Evolutionary conservation across 1,139 yeast species (phyloP), one percentile per base, ranked within the genome.

Genomic region (Geotrichum candidum): DNA sequence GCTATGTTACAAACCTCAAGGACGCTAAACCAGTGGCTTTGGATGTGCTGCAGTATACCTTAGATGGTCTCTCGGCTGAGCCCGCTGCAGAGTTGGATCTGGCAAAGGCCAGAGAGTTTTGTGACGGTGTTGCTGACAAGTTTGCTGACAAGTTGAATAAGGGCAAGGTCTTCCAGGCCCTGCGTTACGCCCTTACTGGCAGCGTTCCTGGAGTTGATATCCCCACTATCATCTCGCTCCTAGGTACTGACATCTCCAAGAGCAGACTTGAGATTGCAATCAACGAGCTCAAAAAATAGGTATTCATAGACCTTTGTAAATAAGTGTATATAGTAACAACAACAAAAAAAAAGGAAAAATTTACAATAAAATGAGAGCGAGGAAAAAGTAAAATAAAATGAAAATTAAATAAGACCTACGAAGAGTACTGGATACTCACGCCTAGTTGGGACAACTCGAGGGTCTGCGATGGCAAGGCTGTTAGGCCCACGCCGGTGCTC

Each of bases 131-230:
- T 18, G 60, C 58, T 7, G 55, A 51, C 11, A 51, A 54, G 9
- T 29, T 51, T 7, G 27, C 35, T 7, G 48, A 48, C 25, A 52
- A 27, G 25, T 18, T 60, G 15, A 51, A 50, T 10, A 61, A 61
- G 33, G 61, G 61, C 23, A 76, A 78, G 18, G 74, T 89, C 0
- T 89, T 84, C 69, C 85, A 83, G 68, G 73, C 85, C 0, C 71
- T 90, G 11, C 78, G 97, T 62, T 84, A 78, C 67, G 94, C 94
- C 0, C 72, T 90, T n/a, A 80, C 91, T 9, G 96, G 91, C 0
- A 83, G 86, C 2, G 76, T 77, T 4, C 80, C 96, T 0, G 97
- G 97, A 0, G 77, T 87, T 27, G 83, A 86, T 15, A 77, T 91
- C 6, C 89, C 91, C 0, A 75, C 79, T 6, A 75, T 89, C 53